Evolutionary conservation across 345 rosid species (phyloP), one percentile per base, ranked within the genome.

Genomic region (Arabidopsis suecica): DNA sequence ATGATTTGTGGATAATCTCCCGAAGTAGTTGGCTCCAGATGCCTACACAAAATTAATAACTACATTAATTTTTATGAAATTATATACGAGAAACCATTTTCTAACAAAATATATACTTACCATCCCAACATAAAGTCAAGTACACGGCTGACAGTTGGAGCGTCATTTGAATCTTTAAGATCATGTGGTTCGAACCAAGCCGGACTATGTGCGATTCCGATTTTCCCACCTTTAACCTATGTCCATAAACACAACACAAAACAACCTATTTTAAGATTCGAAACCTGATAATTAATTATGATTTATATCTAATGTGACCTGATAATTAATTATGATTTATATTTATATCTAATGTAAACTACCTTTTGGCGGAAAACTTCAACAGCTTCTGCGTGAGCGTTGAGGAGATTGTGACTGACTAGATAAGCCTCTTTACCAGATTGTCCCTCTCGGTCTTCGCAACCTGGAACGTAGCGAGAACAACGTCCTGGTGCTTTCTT

Each of bases 1-100:
- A 84, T 84, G 18, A 59, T 65, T 33, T 62, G 23, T 14, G 85
- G 87, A 41, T 84, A 84, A 9, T 79, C 74, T 8, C 87, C 87
- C 28, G 28, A 65, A 12, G 57, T 79, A 16, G 82, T 32, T 45
- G 87, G 77, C 32, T 79, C 61, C 28, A 77, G 20, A 49, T 48
- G 58, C 87, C 87, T 81, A 53, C 6, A 13, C 42, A 68, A 2
- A 25, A 49, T 53, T 13, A 36, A 5, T 37, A 40, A 48, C 1
- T 47, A 4, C 9, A 16, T 48, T 6, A 16, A 0, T 47, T n/a
- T 16, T 16, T 16, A 47, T 47, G 9, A 47, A n/a, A 47, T n/a
- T 4, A n/a, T 16, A 12, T 41, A 12, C n/a, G 11, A 28, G 32
- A 28, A 28, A 3, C 6, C 6, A 3, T 48, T 18, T 16, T 16